These are phyloP conservation scores for Amanita exitialis DNA, from an alignment of 768 basidiomycete species.

Conservation along the genomic window DNA sequence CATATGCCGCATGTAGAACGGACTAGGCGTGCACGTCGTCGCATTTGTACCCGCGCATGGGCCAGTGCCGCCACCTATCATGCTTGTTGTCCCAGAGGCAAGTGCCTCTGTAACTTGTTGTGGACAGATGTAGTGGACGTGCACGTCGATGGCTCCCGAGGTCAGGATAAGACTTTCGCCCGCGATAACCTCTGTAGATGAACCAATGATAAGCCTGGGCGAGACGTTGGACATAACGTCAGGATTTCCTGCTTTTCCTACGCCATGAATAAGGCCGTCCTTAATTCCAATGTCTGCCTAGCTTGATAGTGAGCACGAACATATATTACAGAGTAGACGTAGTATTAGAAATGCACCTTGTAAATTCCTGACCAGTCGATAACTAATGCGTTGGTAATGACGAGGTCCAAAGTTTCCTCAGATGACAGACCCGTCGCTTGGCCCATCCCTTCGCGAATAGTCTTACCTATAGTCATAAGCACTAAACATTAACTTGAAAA, in stretches of 20 bases:
- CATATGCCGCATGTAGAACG: slow-evolving; percentile 88
- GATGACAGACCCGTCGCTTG: slow-evolving; percentile 71
- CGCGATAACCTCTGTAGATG: slow-evolving; percentile 90
- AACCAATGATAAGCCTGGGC: slow-evolving; percentile 68
- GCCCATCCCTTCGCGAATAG: slow-evolving; percentile 95
- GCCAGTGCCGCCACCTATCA: slow-evolving; percentile 96
- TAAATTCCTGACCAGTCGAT: slow-evolving; percentile 93
- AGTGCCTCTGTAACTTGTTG: slow-evolving; percentile 85
- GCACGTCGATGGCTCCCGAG: slow-evolving; percentile 86
- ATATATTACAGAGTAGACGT: neutral
- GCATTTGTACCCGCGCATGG: slow-evolving; percentile 85
- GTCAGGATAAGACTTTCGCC: slow-evolving; percentile 93
- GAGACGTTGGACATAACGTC: slow-evolving; percentile 82
- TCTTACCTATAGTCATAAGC: slow-evolving; percentile 51
- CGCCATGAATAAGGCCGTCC: slow-evolving; percentile 68
- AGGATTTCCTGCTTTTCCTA: slow-evolving; percentile 98
- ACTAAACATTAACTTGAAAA: neutral
- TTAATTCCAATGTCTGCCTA: slow-evolving; percentile 95
- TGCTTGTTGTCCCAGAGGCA: slow-evolving; percentile 78
- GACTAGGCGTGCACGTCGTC: slow-evolving; percentile 89
- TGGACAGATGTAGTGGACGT: slow-evolving; percentile 93
- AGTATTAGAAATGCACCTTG: slow-evolving; percentile 43
- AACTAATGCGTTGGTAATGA: slow-evolving; percentile 93
- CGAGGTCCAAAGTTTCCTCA: slow-evolving; percentile 69
- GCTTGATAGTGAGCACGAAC: neutral